A percentile compares a stretch with the other conserved stretches of the same genome.
Conservation (phyloP, 139 green algal species). For the Chloropicon primus region DNA sequence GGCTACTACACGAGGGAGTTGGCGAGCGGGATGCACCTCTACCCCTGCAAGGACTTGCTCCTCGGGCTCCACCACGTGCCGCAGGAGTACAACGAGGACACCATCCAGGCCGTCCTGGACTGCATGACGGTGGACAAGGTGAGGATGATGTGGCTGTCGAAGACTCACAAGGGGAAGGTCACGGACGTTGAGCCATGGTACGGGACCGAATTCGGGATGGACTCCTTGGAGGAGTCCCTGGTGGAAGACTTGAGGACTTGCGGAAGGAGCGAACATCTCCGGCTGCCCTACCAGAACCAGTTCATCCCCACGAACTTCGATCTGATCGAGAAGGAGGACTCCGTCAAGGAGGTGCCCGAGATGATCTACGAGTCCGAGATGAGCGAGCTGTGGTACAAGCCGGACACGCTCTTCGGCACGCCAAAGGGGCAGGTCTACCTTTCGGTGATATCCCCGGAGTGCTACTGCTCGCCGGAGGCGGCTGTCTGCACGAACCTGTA, state of each 20-base stretch:
- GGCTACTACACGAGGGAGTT: conserved; percentile 47
- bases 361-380: conserved; percentile 1
- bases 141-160: conserved; percentile 59
- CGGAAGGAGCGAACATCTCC: conserved; percentile 23
- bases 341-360: neutral
- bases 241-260: neutral
- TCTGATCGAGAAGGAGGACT: conserved; percentile 26
- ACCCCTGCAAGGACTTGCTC: conserved; percentile 38
- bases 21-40: conserved; percentile 43
- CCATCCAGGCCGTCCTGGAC: conserved; percentile 43
- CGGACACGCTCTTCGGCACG: conserved; percentile 17
- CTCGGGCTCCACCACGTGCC: conserved; percentile 42
- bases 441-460: conserved; percentile 18
- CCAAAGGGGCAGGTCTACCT: conserved; percentile 21
- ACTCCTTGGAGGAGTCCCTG: neutral
- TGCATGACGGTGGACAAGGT: conserved; percentile 41
- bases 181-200: neutral
- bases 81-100: conserved; percentile 35
- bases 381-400: conserved; percentile 23
- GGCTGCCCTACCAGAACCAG: conserved; percentile 59
- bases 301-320: conserved; percentile 66
- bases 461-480: conserved; percentile 40
- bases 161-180: conserved; percentile 15
- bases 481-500: conserved; percentile 55
- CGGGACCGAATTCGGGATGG: neutral